These are phyloP conservation scores for Diaporthe humulicola DNA, from an alignment of 2,329 filamentous ascomycete genomes.

Conservation along the genomic window DNA sequence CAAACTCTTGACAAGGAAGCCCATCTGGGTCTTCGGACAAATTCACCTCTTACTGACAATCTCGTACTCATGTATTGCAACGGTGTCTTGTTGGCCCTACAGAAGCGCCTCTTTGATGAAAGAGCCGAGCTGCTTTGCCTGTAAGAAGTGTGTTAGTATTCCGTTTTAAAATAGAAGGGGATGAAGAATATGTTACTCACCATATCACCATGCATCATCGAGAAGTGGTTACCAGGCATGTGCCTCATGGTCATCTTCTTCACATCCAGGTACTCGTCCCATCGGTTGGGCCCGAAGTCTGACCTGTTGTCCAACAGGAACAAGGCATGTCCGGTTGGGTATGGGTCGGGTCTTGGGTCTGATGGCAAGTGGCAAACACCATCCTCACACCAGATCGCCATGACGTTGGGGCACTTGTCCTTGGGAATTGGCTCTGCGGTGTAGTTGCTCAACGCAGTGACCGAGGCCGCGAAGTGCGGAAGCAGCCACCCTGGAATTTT, in stretches of 20 bases:
- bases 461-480: conserved; percentile 78
- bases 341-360: conserved; percentile 74
- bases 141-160: conserved; percentile 20
- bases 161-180: background rate
- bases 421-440: conserved; percentile 73
- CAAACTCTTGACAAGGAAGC: background rate
- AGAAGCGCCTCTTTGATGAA: conserved; percentile 53
- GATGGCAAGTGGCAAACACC: conserved; percentile 77
- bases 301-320: conserved; percentile 81
- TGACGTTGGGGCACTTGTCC: conserved; percentile 70
- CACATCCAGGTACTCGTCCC: conserved; percentile 74
- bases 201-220: conserved; percentile 77
- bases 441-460: conserved; percentile 78
- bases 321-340: conserved; percentile 70
- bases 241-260: conserved; percentile 74
- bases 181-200: conserved; percentile 46
- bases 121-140: conserved; percentile 53
- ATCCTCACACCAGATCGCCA: conserved; percentile 79
- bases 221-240: conserved; percentile 82
- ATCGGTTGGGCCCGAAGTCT: conserved; percentile 78
- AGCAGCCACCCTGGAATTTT: conserved; percentile 81
- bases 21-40: background rate
- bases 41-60: background rate
- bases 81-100: conserved; percentile 14
- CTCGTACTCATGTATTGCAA: background rate